Percentiles rank a stretch among this genome's conserved stretches.
These are phyloP conservation scores for Tylopilus sp. DNA, from an alignment of 768 basidiomycete species.

Conservation along the genomic window DNA sequence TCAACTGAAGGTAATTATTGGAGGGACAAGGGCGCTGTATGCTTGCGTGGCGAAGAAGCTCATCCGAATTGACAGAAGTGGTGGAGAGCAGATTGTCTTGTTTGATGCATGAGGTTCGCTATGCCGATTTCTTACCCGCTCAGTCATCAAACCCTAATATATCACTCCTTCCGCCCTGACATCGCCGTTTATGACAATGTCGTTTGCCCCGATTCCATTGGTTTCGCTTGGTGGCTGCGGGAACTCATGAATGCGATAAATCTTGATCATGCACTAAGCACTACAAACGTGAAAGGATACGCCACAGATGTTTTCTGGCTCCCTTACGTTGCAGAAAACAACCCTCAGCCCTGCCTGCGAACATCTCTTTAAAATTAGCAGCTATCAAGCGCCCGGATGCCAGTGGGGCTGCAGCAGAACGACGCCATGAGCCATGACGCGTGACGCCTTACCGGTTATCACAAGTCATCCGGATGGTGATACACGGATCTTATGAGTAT, in stretches of 20 bases:
- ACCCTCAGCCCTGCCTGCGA: background rate
- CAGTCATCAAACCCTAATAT: background rate
- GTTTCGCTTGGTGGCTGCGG: background rate
- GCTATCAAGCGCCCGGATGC: background rate
- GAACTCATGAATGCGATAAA: background rate
- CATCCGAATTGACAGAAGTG: constrained; percentile 71
- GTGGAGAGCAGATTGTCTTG: constrained; percentile 70
- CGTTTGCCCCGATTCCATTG: background rate
- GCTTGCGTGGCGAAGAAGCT: constrained; percentile 79
- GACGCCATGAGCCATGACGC: background rate
- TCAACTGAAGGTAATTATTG: constrained; percentile 57
- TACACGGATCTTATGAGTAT: background rate
- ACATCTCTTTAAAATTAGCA: background rate
- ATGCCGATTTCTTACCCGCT: background rate
- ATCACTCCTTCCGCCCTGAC: background rate
- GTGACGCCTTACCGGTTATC: background rate
- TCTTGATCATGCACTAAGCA: background rate
- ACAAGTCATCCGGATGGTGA: background rate
- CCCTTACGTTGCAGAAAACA: background rate
- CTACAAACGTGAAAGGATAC: background rate
- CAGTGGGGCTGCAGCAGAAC: background rate
- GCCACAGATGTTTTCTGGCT: too few species aligned
- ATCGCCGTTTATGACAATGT: background rate
- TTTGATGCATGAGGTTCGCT: constrained; percentile 46
- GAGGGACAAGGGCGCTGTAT: constrained; percentile 63